Evolutionary conservation across 2,329 filamentous ascomycete genomes (phyloP), one percentile per base, ranked within the genome.

Genomic region (Penicillium nordicum): DNA sequence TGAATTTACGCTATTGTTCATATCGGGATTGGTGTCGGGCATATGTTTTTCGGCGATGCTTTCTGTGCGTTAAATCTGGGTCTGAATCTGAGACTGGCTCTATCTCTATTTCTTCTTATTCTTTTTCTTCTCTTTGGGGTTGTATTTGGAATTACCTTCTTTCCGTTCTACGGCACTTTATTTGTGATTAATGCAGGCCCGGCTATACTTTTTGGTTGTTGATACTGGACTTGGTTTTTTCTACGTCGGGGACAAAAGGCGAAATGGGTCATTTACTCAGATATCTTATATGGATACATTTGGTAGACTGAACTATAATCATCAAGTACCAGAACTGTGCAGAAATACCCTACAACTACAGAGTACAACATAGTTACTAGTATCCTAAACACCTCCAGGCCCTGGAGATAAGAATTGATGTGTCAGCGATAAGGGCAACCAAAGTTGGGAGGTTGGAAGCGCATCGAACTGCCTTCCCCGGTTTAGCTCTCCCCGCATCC

Each of bases 391-490:
- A 38, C n/a, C n/a, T n/a, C n/a, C n/a, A n/a, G n/a, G 2, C 9
- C 16, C 34, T 27, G 34, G n/a, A 16, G 52, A 59, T 56, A 53
- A 58, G 53, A 47, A 5, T 14, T 18, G 51, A 37, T 55, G 52
- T 54, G 52, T 50, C 52, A 55, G 25, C 43, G 57, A 55, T 59
- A 58, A 57, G 52, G 29, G 11, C 14, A 45, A 21, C 18, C 43
- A 32, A 32, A 11, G 30, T 45, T 21, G 29, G 29, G 32, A n/a
- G 14, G 14, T 7, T 16, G 32, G 32, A 34, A 37, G 25, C 63
- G 63, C 61, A 50, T 64, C 42, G n/a, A 67, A 59, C 58, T 66
- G 59, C 62, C 59, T 58, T 52, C 40, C 55, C 51, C 21, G 61
- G 62, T 57, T 63, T 65, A 64, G 61, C 42, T 50, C 49, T 54